Evolutionary conservation across 2,329 filamentous ascomycete genomes (phyloP).

Genomic region (Pseudocercospora fijiensis): DNA sequence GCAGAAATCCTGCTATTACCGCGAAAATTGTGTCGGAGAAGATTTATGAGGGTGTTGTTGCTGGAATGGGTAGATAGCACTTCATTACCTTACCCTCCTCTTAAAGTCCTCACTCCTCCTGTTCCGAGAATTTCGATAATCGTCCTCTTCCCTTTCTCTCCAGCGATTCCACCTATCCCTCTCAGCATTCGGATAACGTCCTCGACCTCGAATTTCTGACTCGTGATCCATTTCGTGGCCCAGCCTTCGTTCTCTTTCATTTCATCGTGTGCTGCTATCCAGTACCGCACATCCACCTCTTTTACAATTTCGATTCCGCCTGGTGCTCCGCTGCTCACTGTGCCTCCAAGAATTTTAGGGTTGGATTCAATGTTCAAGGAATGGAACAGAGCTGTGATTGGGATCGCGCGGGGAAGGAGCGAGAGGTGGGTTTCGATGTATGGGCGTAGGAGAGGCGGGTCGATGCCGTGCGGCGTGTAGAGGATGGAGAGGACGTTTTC

Average conservation of each 20-base stretch:
- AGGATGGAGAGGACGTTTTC: slow-evolving; percentile 57
- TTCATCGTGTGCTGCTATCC: slow-evolving; percentile 63
- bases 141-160: slow-evolving; percentile 17
- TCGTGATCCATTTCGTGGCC: slow-evolving; percentile 53
- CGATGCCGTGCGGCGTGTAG: slow-evolving; percentile 64
- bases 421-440: slow-evolving; percentile 61
- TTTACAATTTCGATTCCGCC: slow-evolving; percentile 58
- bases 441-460: slow-evolving; percentile 53
- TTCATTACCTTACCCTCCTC: not conserved
- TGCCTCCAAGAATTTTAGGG: slow-evolving; percentile 62
- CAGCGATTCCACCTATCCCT: slow-evolving; percentile 20
- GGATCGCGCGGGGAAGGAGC: slow-evolving; percentile 54
- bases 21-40: not conserved
- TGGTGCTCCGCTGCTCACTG: slow-evolving; percentile 57
- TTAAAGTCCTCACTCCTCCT: slow-evolving; percentile 10
- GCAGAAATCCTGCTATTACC: not conserved
- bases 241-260: slow-evolving; percentile 58
- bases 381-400: slow-evolving; percentile 64
- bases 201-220: slow-evolving; percentile 46
- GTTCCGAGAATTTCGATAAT: slow-evolving; percentile 14
- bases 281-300: slow-evolving; percentile 54
- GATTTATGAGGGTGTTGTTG: not conserved
- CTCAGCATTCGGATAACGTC: slow-evolving; percentile 47
- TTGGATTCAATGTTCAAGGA: slow-evolving; percentile 61
- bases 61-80: not conserved